Percentiles rank a stretch among this genome's conserved stretches.
Conservation (phyloP, 306 rosid species). For the Cucurbita pepo region DNA sequence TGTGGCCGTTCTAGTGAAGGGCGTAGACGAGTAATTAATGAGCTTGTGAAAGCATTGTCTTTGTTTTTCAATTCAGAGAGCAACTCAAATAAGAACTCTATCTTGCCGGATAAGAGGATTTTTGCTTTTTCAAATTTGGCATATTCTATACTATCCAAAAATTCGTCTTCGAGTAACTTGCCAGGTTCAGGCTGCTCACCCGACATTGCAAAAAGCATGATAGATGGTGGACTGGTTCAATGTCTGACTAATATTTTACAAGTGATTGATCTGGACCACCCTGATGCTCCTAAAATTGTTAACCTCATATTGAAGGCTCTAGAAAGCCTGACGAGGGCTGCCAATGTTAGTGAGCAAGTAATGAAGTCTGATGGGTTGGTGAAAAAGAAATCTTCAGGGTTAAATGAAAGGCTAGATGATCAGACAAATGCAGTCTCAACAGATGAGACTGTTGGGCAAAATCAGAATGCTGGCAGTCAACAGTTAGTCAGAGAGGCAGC, state of each 20-base stretch:
- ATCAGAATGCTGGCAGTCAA: conserved; percentile 42
- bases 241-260: conserved; percentile 69
- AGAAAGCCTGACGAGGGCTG: conserved; percentile 88
- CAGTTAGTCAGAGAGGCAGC: conserved; percentile 35
- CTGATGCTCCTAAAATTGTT: conserved; percentile 85
- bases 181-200: conserved; percentile 95
- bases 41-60: conserved; percentile 63
- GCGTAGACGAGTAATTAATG: conserved; percentile 74
- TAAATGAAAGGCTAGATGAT: conserved; percentile 50
- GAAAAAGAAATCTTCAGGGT: conserved; percentile 53
- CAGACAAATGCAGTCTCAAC: conserved; percentile 40
- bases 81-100: conserved; percentile 37
- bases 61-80: conserved; percentile 49
- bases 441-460: conserved; percentile 27
- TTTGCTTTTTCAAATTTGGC: conserved; percentile 73
- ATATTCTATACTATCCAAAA: conserved; percentile 76
- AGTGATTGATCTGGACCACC: conserved; percentile 96
- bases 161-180: conserved; percentile 73
- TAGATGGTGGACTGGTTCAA: conserved; percentile 84
- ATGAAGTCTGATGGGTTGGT: conserved; percentile 57
- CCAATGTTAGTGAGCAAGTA: conserved; percentile 78
- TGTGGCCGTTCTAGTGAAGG: conserved; percentile 97
- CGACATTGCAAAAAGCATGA: conserved; percentile 94
- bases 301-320: conserved; percentile 78
- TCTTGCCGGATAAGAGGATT: conserved; percentile 78